A percentile compares a stretch with the other conserved stretches of the same genome.
phyloP scores from a whole-genome alignment of 2,329 filamentous ascomycete species.

The Metarhizium album region DNA sequence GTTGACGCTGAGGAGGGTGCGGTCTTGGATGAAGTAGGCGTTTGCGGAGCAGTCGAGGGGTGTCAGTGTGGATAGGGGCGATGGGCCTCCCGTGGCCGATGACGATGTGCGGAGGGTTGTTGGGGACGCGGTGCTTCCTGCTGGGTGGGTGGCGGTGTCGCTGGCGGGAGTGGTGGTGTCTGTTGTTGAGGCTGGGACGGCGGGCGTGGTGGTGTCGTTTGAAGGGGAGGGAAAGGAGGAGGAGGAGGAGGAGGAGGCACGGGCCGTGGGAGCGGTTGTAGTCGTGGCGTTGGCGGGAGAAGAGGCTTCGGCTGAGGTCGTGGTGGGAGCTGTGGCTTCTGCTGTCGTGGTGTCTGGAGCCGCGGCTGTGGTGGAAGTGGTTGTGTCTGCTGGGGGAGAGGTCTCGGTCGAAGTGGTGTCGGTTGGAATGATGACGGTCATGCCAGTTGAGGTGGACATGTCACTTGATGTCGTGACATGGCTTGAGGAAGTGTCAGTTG shows the following conservation, averaged over 20 bases:
- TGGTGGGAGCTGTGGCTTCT: background rate
- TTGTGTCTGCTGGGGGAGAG: background rate
- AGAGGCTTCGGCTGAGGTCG: background rate
- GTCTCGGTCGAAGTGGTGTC: background rate
- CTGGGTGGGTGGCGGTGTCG: background rate
- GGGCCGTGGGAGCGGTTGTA: no score
- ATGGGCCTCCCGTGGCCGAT: background rate
- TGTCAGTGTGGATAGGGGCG: background rate
- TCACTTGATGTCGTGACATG: background rate
- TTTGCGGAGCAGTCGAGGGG: conserved; percentile 1
- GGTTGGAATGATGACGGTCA: background rate
- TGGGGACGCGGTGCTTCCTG: no score
- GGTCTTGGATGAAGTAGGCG: conserved; percentile 3
- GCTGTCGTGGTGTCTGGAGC: background rate
- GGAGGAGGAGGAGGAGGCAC: no score
- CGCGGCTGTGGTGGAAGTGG: background rate
- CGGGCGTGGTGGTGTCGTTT: no score
- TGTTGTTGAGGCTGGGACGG: background rate
- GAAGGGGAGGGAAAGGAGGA: no score
- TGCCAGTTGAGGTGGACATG: background rate
- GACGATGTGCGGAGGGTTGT: background rate
- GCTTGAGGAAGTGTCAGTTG: background rate
- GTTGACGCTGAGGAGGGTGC: background rate
- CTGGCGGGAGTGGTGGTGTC: background rate
- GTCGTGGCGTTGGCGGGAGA: no score